Evolutionary conservation across 106 monocot species (phyloP), one percentile per base, ranked within the genome.

Genomic region (Phalaenopsis aphrodite): DNA sequence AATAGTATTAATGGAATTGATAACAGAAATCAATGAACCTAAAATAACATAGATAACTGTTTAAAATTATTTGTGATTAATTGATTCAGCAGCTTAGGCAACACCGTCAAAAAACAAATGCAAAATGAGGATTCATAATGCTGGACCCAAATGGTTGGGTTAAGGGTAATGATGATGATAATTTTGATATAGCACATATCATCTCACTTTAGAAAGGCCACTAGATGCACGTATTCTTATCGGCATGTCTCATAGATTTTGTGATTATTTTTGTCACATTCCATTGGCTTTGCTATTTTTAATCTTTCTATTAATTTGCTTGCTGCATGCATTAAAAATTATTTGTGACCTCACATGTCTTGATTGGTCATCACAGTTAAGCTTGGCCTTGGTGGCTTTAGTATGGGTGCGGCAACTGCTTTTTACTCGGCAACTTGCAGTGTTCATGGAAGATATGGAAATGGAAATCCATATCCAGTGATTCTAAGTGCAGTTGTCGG

Each of bases 351-450:
- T 46, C n/a, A 52, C 77, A 42, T 6, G 17, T 58, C 69, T 55
- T 2, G 81, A 37, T 77, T 42, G 52, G 52, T 78, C 79, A 10
- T 78, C 85, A 49, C 79, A 99, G 98, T 99, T 67, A 99, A 99
- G 85, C 83, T 99, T 89, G 99, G 91, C 75, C 80, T 99, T 72
- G 95, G 95, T 77, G 99, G 99, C 36, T 99, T 99, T 84, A 99
- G 95, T 61, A 99, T 99, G 99, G 99, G 99, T 81, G 91, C 95
- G 69, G 99, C 95, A 56, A 89, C 87, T 66, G 95, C 99, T 0
- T 82, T 99, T 24, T 95, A 95, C 56, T 93, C 99, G 52, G 95
- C 95, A 18, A 87, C 91, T 79, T 99, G 99, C 69, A 91, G 77
- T 83, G 84, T 82, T 75, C 85, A 80, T 76, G 99, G 99, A 41